Evolutionary conservation across 2,329 filamentous ascomycete species (phyloP), one percentile per base, ranked within the genome.

Genomic region (Fusarium tjaetaba): DNA sequence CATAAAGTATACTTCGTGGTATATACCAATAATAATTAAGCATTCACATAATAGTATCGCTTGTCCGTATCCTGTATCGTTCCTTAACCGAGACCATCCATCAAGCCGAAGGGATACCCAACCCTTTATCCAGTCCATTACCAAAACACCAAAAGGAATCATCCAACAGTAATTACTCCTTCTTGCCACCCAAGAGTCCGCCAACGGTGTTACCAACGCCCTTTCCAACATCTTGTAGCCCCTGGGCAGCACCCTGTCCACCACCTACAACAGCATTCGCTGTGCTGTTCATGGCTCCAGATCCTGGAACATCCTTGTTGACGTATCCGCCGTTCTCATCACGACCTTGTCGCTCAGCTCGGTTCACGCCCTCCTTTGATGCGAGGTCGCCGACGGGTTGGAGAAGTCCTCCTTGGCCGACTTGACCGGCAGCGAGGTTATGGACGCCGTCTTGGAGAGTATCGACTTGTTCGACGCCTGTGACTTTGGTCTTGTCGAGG

Each of bases 401-500:
- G 4, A 88, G 85, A 3, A 93, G 81, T 1, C 92, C 92, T 68
- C 91, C 92, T 75, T 93, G 88, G 49, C 92, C 92, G 32, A 94
- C 81, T 76, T 93, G 91, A 39, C 88, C 88, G 4, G 86, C 85
- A 14, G 88, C 91, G 61, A 91, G 85, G 81, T 86, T 85, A 84
- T 93, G 84, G 39, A 92, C 87, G 77, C 87, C 88, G 80, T 93
- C 91, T 82, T 94, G 91, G 41, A 93, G 85, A 48, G 84, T 89
- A 82, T 93, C 89, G 82, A 93, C 87, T 80, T 92, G 90, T 24
- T 88, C 81, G 78, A 92, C 80, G 80, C 90, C 89, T 16, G 91
- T 93, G 45, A 94, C 83, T 80, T 94, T 94, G 71, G 90, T 88
- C 81, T 93, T 90, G 83, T 88, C 85, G 70, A 94, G 89, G 71